Evolutionary conservation across 78 protist genomes (phyloP).

Genomic region (Dictyostelium firmibasis): DNA sequence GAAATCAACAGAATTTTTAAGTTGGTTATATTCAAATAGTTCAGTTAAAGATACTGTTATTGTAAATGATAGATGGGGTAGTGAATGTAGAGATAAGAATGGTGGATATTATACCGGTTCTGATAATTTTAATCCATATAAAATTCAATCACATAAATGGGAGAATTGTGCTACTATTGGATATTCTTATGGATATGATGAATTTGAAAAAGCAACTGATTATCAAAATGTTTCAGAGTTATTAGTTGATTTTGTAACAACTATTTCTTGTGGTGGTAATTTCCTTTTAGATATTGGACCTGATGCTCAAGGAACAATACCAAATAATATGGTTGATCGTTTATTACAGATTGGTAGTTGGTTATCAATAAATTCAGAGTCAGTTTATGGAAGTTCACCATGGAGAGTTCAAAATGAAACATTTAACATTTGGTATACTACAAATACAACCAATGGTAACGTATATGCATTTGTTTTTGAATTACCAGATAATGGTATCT

Average conservation of each 20-base stretch:
- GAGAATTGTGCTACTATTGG: conserved; percentile 60
- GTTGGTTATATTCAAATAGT: conserved; percentile 49
- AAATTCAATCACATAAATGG: conserved; percentile 57
- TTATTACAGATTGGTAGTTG: conserved; percentile 54
- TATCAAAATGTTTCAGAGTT: background rate
- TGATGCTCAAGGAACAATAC: conserved; percentile 50
- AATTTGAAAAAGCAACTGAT: background rate
- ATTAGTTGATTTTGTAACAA: background rate
- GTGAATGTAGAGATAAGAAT: conserved; percentile 11
- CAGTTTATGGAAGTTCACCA: conserved; percentile 25
- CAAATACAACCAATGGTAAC: background rate
- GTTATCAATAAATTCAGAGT: conserved; percentile 66
- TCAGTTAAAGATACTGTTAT: conserved; percentile 16
- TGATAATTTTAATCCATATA: conserved; percentile 35
- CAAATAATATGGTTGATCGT: conserved; percentile 7
- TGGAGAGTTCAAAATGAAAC: conserved; percentile 72
- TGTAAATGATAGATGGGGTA: conserved; percentile 82
- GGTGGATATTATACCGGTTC: conserved; percentile 67
- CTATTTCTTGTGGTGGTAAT: conserved; percentile 72
- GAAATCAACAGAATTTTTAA: conserved; percentile 38
- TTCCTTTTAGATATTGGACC: conserved; percentile 65
- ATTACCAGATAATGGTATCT: background rate
- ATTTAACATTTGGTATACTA: conserved; percentile 25
- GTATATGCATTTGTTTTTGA: conserved; percentile 37
- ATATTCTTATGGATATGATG: conserved; percentile 27